A percentile compares a stretch with the other conserved stretches of the same genome.
Evolutionary conservation across 352 stramenopile species (phyloP).

Genomic region (Peronospora farinosa): DNA sequence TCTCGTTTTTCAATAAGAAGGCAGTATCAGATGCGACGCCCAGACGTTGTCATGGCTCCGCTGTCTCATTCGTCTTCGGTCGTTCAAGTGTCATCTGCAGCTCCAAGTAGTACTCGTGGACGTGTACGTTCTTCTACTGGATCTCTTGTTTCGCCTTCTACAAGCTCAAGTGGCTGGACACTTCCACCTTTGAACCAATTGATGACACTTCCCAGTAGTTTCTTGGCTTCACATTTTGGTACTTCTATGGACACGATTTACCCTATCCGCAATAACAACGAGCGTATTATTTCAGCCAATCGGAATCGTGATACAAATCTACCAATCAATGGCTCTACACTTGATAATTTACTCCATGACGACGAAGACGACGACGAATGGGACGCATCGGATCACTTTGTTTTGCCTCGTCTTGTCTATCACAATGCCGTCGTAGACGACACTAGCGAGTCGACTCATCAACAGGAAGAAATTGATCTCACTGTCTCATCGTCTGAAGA

Average conservation of each 20-base stretch:
- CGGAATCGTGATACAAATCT: constrained; percentile 2
- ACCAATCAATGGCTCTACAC: neutral
- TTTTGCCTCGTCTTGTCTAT: constrained; percentile 9
- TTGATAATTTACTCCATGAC: constrained; percentile 23
- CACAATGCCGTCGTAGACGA: neutral
- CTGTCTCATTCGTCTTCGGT: constrained; percentile 7
- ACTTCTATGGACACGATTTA: constrained; percentile 2
- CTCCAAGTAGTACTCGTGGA: neutral
- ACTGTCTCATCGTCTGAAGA: constrained; percentile 56
- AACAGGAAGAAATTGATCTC: constrained; percentile 54
- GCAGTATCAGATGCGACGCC: constrained; percentile 17
- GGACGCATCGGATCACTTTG: constrained; percentile 2
- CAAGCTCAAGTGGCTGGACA: constrained; percentile 10
- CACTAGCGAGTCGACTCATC: neutral
- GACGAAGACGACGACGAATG: constrained; percentile 23
- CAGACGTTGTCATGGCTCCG: constrained; percentile 7
- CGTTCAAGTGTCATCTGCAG: neutral
- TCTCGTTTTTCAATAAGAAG: neutral
- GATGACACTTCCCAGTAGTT: constrained; percentile 24
- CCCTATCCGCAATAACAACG: neutral
- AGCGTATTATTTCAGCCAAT: neutral
- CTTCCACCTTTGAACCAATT: constrained; percentile 32
- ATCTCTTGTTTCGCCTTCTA: neutral
- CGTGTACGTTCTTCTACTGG: constrained; percentile 2
- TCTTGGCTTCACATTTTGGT: constrained; percentile 17